A percentile compares a stretch with the other conserved stretches of the same genome.
These are phyloP conservation scores for Volvariella volvacea DNA, from an alignment of 1,284 basidiomycete species.

Conservation along the genomic window DNA sequence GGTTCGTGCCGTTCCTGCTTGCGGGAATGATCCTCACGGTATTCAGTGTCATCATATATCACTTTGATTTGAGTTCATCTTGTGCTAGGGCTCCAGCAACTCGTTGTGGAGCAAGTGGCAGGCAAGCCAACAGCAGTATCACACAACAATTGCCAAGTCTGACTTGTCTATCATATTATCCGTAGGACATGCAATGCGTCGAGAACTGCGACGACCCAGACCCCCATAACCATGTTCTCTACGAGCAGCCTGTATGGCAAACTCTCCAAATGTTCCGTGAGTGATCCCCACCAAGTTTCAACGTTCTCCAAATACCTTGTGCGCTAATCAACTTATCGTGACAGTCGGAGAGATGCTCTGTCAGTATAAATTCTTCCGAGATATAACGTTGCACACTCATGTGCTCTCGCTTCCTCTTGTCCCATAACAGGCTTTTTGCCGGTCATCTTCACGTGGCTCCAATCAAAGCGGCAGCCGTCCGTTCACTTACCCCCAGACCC, in stretches of 20 bases:
- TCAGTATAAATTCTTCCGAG: conserved; percentile 34
- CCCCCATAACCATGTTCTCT: conserved; percentile 55
- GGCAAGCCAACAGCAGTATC: conserved; percentile 28
- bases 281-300: conserved; percentile 24
- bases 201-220: conserved; percentile 74
- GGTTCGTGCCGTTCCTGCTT: conserved; percentile 43
- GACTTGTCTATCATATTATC: conserved; percentile 8
- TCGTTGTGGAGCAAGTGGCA: conserved; percentile 80
- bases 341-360: conserved; percentile 89
- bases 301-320: conserved; percentile 15
- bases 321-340: conserved; percentile 16
- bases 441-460: conserved; percentile 64
- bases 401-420: conserved; percentile 17
- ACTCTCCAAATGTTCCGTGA: conserved; percentile 89
- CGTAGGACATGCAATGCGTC: conserved; percentile 90
- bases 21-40: conserved; percentile 80
- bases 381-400: conserved; percentile 14
- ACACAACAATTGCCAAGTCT: no score
- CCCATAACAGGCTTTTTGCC: conserved; percentile 68
- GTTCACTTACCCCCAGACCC: conserved; percentile 47
- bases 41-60: conserved; percentile 11
- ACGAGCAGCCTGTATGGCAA: conserved; percentile 92
- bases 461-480: conserved; percentile 37
- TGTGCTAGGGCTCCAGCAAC: conserved; percentile 62
- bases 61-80: conserved; percentile 9